Percentiles rank a stretch among this genome's conserved stretches.
Evolutionary conservation across 2,329 filamentous ascomycete genomes (phyloP).

Genomic region (Gremmenia infestans): DNA sequence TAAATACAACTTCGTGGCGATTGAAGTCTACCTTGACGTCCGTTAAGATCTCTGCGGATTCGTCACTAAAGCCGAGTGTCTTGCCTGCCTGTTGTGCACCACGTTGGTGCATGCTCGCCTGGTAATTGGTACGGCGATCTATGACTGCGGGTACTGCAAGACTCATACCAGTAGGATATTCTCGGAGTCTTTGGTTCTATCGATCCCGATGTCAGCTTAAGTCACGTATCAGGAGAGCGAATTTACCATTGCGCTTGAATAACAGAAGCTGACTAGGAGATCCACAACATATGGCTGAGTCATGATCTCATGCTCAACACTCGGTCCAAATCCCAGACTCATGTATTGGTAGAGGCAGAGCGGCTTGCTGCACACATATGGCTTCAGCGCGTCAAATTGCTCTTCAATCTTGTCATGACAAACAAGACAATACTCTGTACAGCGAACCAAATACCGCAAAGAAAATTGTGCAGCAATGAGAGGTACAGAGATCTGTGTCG

Average conservation of each 20-base stretch:
- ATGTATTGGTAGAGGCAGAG: constrained; percentile 88
- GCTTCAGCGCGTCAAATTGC: constrained; percentile 66
- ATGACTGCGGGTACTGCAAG: constrained; percentile 24
- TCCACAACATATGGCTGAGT: constrained; percentile 80
- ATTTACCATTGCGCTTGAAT: constrained; percentile 36
- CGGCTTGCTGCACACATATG: constrained; percentile 69
- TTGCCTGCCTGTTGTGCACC: not conserved
- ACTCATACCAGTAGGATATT: constrained; percentile 32
- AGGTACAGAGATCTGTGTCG: constrained; percentile 43
- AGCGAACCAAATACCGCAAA: constrained; percentile 71
- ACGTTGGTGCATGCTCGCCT: not conserved
- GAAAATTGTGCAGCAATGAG: constrained; percentile 67
- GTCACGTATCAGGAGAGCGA: not conserved
- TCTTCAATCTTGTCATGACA: constrained; percentile 67
- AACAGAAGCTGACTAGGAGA: constrained; percentile 78
- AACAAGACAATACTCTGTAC: constrained; percentile 81
- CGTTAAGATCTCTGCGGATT: not conserved
- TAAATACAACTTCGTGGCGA: constrained; percentile 22
- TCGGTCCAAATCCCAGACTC: constrained; percentile 77
- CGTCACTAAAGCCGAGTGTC: not conserved
- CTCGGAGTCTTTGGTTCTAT: constrained; percentile 22
- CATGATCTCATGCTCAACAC: constrained; percentile 77
- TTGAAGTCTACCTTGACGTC: constrained; percentile 20
- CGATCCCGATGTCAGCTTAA: constrained; percentile 2
- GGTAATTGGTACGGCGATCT: not conserved